These are phyloP conservation scores for Dactylellina parvicollis DNA, from an alignment of 2,329 filamentous ascomycete species.

Conservation along the genomic window DNA sequence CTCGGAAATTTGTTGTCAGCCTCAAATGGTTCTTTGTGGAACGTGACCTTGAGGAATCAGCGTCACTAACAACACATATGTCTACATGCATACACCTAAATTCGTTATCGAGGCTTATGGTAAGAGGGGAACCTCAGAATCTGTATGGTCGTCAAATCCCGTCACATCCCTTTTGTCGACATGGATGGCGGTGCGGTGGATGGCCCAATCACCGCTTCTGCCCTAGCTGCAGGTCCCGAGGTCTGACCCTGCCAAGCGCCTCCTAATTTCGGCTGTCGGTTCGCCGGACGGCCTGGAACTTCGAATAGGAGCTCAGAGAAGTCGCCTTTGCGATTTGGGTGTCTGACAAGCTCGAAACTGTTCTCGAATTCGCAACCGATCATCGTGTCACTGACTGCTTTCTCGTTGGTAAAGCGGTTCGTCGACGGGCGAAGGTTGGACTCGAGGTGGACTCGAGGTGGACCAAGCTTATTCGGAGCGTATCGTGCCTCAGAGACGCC, in stretches of 20 bases:
- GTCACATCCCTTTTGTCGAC: slow-evolving; percentile 25
- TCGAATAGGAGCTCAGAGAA: slow-evolving; percentile 44
- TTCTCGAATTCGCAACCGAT: slow-evolving; percentile 7
- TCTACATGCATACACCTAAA: too few species aligned
- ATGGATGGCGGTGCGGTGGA: neutral
- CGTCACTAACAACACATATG: too few species aligned
- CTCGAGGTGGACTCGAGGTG: slow-evolving; percentile 1
- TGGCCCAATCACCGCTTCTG: slow-evolving; percentile 35
- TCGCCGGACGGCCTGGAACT: slow-evolving; percentile 30
- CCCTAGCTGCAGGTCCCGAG: slow-evolving; percentile 30
- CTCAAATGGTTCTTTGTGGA: neutral
- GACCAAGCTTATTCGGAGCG: slow-evolving; percentile 7
- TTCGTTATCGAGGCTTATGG: neutral
- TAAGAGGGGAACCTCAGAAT: neutral
- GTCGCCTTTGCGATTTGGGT: neutral
- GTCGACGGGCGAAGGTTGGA: neutral
- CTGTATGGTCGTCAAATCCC: slow-evolving; percentile 2
- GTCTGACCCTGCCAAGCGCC: slow-evolving; percentile 51
- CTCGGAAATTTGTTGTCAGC: neutral
- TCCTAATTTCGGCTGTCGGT: slow-evolving; percentile 50
- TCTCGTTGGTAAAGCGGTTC: neutral
- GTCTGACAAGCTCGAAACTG: neutral
- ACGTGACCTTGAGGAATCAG: neutral
- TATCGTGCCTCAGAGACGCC: slow-evolving; percentile 10
- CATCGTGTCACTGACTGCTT: neutral